These are phyloP conservation scores for Austroboletus rostrupii DNA, from an alignment of 1,284 basidiomycete genomes.

Conservation along the genomic window DNA sequence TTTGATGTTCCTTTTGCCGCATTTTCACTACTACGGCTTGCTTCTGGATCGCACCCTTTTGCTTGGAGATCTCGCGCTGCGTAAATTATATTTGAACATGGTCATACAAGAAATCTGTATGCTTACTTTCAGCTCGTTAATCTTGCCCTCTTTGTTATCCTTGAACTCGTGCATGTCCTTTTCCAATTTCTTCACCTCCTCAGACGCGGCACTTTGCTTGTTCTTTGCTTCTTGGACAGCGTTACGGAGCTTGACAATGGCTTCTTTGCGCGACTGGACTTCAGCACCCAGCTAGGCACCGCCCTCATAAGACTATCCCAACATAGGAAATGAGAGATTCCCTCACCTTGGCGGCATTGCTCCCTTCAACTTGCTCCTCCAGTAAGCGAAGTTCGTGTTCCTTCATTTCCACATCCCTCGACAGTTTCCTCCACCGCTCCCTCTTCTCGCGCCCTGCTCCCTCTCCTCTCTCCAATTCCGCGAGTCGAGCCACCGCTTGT, in stretches of 20 bases:
- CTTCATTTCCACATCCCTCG: constrained; percentile 82
- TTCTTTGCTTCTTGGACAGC: constrained; percentile 67
- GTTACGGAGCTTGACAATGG: constrained; percentile 63
- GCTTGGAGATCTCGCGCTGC: constrained; percentile 69
- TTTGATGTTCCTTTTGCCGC: constrained; percentile 86
- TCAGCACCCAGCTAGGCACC: constrained; percentile 70
- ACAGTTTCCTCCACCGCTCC: constrained; percentile 67
- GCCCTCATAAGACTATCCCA: neutral
- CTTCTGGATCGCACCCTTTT: constrained; percentile 81
- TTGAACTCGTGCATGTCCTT: constrained; percentile 98
- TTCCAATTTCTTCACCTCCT: constrained; percentile 84
- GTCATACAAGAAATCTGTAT: neutral
- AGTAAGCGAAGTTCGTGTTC: constrained; percentile 82
- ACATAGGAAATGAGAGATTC: neutral
- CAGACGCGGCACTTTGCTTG: constrained; percentile 73
- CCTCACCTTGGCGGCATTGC: constrained; percentile 80
- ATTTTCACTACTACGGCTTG: constrained; percentile 80
- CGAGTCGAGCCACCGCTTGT: constrained; percentile 50
- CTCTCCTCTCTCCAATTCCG: constrained; percentile 58
- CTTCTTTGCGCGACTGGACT: constrained; percentile 70
- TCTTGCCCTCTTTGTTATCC: constrained; percentile 96
- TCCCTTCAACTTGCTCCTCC: constrained; percentile 83
- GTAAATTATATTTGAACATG: constrained; percentile 8
- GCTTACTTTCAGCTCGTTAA: constrained; percentile 84
- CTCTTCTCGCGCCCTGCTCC: constrained; percentile 31